Evolutionary conservation across 1,139 yeast genomes (phyloP), one percentile per base, ranked within the genome.

Genomic region (Candida glucosophila): DNA sequence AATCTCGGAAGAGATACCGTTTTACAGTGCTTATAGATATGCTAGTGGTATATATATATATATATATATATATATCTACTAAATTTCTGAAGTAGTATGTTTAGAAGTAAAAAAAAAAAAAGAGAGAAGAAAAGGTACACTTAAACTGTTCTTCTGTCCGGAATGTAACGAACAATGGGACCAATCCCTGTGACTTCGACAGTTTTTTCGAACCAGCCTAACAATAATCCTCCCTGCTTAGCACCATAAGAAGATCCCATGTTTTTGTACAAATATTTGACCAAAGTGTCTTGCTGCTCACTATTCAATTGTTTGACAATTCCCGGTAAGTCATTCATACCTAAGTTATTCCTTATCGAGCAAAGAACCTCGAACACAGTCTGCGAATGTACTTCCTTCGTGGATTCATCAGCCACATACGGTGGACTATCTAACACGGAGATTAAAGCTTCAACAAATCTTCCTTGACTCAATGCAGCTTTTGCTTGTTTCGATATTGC

Each of bases 121-220:
- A 8, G 12, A n/a, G 9, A n/a, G 9, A 8, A 10, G 12, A 11
- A 13, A 8, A 7, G 21, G 12, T n/a, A 11, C 12, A 19, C 12
- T 32, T 54, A 80, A 22, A 85, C 82, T 10, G 85, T 74, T 49
- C 92, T 71, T 58, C 94, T 72, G 54, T 88, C 97, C 25, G 86
- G 72, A 56, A 86, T 66, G 52, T 73, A 85, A 42, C 95, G 75
- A 26, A 82, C 81, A 41, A 90, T 79, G 22, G 95, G 82, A 7
- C 95, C 95, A 48, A 81, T 76, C 11, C 97, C 97, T 9, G 88
- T 73, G 22, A 73, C 57, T 35, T 80, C 93, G 20, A 83, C 77
- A 14, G 92, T 73, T 55, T 85, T 86, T 43, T 90, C 97, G 48
- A 80, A 85, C 98, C 98, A 92, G 20, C 77, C 70, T 44, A 92